Base-by-base conservation (phyloP, 2,329 filamentous ascomycete species). In the Lasiodiplodia sp. region DNA sequence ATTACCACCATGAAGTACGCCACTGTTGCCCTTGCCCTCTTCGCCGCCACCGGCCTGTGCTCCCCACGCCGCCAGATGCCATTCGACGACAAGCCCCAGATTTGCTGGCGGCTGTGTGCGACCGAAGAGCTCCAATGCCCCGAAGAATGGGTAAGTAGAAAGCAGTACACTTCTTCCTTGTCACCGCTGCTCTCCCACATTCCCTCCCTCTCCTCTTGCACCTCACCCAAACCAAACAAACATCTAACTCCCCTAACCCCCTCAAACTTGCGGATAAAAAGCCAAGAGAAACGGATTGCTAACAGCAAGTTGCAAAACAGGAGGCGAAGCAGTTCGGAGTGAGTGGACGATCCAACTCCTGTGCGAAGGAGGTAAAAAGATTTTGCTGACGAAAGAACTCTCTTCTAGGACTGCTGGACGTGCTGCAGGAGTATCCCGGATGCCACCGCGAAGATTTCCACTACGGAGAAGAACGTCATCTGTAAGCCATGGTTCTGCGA, bases 41-140 rank as follows among this genome's bases (percentile, higher is more conserved):
- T 62, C 14, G 57, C 38, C 38, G 57, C 21, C 23, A 21, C 31
- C 37, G 57, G 57, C 57, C 12, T 62, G 6, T 62, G 57, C 57
- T 62, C 57, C 18, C 57, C 57, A 11, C 25, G 18, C 38, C 40
- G 25, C 38, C 38, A 62, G 57, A 57, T 57, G 53, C 53, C 31
- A 3, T 25, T 57, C 21, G 38, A 49, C 23, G 40, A 49, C 21
- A 25, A 2, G 21, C 57, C 21, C n/a, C 44, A 47, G 31, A 21
- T 37, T 7, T 56, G 53, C 53, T 56, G 28, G 53, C 37, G 53
- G 28, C 1, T 56, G 16, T 56, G 53, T n/a, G 16, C 28, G 0
- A 10, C 53, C 21, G 28, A 56, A 16, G n/a, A 18, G 2, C 16
- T 31, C 7, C 1, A 37, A 12, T 56, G 53, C 31, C 53, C 53